Base-by-base conservation (phyloP, 2,329 filamentous ascomycete genomes). In the Xylaria sp. region DNA sequence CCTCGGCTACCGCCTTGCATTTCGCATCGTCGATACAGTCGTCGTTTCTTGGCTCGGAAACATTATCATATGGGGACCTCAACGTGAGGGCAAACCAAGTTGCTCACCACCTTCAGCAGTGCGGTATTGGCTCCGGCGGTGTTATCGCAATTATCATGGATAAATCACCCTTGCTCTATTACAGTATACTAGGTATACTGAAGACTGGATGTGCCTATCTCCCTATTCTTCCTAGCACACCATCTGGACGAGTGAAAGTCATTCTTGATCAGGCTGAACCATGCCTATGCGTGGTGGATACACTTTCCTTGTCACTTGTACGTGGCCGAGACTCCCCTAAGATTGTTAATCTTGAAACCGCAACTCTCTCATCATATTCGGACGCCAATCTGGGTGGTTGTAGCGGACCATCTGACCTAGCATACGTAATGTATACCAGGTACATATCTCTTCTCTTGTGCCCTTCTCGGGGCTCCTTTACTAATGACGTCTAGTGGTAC, bases 341-440 rank as follows among this genome's bases (percentile, higher is more conserved):
- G 1, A 52, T 75, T 3, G 25, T 83, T 5, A 71, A 81, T 42
- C 49, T 84, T 0, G 66, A 79, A 1, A 45, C 62, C 1, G 50
- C 65, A 0, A 31, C 67, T 0, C 60, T 81, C 46, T 37, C 64
- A 6, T 33, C 59, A 0, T 77, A 79, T 46, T 65, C 76, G 1
- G 58, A 66, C 1, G 54, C 72, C 0, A 83, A 86, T 45, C 67
- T 80, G 1, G 60, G 72, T 1, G 73, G 79, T 1, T 50, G 70
- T 0, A 75, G 79, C 3, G 73, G 83, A 49, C 77, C 79, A 0
- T 79, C 82, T 1, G 78, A 87, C 14, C 73, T 91, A 2, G 89
- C 91, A 6, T 96, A 96, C 72, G 86, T 91, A 17, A 88, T 96
- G 1, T 96, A 91, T 74, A 96, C 92, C 0, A 93, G 67, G 67